These are phyloP conservation scores for Pleurotus salmoneostramineus DNA, from an alignment of 768 basidiomycete species.

Conservation along the genomic window DNA sequence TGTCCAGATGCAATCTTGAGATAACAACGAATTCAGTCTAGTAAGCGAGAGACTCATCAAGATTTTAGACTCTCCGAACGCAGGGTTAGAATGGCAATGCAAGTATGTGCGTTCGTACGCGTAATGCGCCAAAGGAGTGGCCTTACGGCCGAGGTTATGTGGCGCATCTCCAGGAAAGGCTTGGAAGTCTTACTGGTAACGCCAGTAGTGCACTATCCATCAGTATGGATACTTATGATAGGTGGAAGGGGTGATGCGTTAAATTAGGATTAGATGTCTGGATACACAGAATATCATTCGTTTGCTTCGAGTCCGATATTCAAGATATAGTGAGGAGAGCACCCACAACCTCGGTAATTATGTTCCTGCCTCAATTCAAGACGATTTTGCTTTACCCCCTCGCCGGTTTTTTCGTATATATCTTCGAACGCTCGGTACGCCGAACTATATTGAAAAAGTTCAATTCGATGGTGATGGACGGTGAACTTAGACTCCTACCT, in stretches of 20 bases:
- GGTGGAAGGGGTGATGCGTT: too few species aligned
- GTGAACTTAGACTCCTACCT: conserved; percentile 32
- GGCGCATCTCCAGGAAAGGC: too few species aligned
- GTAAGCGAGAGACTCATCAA: conserved; percentile 7
- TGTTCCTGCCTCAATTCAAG: conserved; percentile 13
- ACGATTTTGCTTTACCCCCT: conserved; percentile 28
- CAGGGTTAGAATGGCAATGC: not conserved
- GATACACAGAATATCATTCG: too few species aligned
- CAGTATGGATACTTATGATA: too few species aligned
- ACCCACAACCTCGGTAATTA: too few species aligned
- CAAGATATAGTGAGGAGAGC: too few species aligned
- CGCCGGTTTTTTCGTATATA: conserved; percentile 39
- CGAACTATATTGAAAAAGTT: conserved; percentile 44
- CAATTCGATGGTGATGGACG: too few species aligned
- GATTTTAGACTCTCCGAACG: conserved; percentile 5
- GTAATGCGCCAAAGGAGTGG: not conserved
- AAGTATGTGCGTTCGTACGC: not conserved
- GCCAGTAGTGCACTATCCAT: too few species aligned
- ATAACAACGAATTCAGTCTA: not conserved
- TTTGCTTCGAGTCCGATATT: too few species aligned
- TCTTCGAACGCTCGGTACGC: conserved; percentile 51
- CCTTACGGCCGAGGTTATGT: conserved; percentile 2
- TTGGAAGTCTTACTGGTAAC: too few species aligned
- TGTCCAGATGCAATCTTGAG: conserved; percentile 5
- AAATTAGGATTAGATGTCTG: too few species aligned